Conservation (phyloP, 331 rosid genomes). For the Rosa hybrid region DNA sequence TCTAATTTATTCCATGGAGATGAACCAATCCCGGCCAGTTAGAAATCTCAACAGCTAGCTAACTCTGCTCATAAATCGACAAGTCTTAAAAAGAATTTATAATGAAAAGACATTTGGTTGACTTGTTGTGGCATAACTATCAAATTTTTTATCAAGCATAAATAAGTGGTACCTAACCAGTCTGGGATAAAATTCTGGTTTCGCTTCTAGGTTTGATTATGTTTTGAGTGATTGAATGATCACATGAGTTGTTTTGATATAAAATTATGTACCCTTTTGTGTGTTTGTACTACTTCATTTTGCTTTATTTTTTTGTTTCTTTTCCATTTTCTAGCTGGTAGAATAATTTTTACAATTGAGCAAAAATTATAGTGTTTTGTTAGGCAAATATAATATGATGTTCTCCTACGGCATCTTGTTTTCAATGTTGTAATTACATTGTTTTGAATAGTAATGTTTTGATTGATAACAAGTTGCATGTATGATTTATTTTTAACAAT, state of each 20-base stretch:
- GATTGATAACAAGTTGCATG: no score
- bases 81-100: slow-evolving; percentile 4
- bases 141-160: not conserved
- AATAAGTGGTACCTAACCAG: no score
- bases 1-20: not conserved
- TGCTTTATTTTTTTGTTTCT: no score
- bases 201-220: not conserved
- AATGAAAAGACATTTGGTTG: slow-evolving; percentile 15
- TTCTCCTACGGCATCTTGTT: no score
- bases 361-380: not conserved
- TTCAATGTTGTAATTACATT: no score
- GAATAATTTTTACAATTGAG: not conserved
- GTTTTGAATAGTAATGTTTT: no score
- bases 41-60: not conserved
- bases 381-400: not conserved
- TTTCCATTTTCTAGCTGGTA: not conserved
- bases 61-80: not conserved
- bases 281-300: not conserved
- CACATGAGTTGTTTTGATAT: not conserved
- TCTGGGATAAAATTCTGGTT: not conserved
- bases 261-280: not conserved
- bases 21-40: not conserved
- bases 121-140: slow-evolving; percentile 1
- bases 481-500: no score
- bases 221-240: slow-evolving; percentile 15